A percentile compares a stretch with the other conserved stretches of the same genome.
These are phyloP conservation scores for Talaromyces sp. DNA, from an alignment of 2,329 filamentous ascomycete species.

Conservation along the genomic window DNA sequence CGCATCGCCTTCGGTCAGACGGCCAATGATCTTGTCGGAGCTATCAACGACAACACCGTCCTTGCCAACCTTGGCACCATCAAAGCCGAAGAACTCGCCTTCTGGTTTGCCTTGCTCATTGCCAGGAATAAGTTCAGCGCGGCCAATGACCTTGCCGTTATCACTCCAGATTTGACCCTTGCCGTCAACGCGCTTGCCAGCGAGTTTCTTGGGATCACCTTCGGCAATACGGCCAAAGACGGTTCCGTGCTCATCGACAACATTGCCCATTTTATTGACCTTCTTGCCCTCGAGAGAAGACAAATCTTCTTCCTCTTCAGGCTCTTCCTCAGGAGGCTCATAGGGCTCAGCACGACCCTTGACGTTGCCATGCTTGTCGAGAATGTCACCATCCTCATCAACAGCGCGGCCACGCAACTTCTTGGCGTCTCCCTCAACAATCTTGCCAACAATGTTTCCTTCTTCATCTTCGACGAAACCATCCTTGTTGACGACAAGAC, in stretches of 20 bases:
- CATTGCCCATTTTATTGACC: conserved; percentile 61
- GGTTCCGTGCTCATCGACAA: conserved; percentile 57
- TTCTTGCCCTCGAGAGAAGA: conserved; percentile 59
- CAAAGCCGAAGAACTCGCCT: conserved; percentile 59
- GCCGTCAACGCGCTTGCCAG: conserved; percentile 60
- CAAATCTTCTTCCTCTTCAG: conserved; percentile 49
- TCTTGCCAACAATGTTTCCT: conserved; percentile 69
- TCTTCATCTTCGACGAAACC: conserved; percentile 68
- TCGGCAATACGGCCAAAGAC: conserved; percentile 57
- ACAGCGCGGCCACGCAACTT: conserved; percentile 68
- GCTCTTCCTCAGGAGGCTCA: conserved; percentile 50
- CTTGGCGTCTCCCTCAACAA: conserved; percentile 68
- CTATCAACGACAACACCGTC: conserved; percentile 54
- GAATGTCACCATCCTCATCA: conserved; percentile 77
- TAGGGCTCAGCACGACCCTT: conserved; percentile 59
- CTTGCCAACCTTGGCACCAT: conserved; percentile 54
- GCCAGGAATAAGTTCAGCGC: conserved; percentile 55
- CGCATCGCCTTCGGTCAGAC: conserved; percentile 60
- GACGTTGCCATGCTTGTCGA: conserved; percentile 68
- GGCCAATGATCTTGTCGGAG: conserved; percentile 55
- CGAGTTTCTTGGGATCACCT: conserved; percentile 54
- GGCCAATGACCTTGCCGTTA: conserved; percentile 58
- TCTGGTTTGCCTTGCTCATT: conserved; percentile 48
- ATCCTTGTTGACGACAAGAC: conserved; percentile 55
- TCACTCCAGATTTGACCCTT: conserved; percentile 63